Percentiles rank a stretch among this genome's conserved stretches.
phyloP scores from a whole-genome alignment of 257 asterid species.

The Salvia miltiorrhiza region DNA sequence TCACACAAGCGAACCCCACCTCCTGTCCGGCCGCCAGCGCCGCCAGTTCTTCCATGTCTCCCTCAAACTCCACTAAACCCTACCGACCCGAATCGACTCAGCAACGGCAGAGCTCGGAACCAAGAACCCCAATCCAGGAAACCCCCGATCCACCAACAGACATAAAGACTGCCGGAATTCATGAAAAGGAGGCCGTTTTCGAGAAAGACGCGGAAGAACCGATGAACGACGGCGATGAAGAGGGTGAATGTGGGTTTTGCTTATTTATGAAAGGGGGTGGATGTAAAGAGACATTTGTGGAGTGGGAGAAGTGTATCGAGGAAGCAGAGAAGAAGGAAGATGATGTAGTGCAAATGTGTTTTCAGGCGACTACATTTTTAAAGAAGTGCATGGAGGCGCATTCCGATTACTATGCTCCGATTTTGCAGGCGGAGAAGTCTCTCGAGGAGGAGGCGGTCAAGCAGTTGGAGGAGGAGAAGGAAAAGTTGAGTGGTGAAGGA shows the following conservation, averaged over 20 bases:
- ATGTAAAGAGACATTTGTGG: slow-evolving; percentile 55
- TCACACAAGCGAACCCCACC: slow-evolving; percentile 33
- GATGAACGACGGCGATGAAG: slow-evolving; percentile 25
- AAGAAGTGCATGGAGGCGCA: slow-evolving; percentile 81
- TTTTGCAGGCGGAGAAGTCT: slow-evolving; percentile 64
- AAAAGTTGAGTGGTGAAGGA: slow-evolving; percentile 15
- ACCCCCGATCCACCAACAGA: slow-evolving; percentile 29
- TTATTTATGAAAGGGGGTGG: slow-evolving; percentile 86
- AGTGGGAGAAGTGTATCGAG: slow-evolving; percentile 75
- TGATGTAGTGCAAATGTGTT: slow-evolving; percentile 65
- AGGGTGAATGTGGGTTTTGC: slow-evolving; percentile 82
- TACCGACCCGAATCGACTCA: slow-evolving; percentile 18
- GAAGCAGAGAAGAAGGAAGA: slow-evolving; percentile 61
- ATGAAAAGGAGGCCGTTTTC: neutral
- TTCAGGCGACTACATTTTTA: slow-evolving; percentile 45
- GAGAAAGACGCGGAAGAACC: slow-evolving; percentile 1
- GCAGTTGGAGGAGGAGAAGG: slow-evolving; percentile 45
- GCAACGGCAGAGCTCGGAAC: slow-evolving; percentile 13
- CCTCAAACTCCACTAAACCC: slow-evolving; percentile 26
- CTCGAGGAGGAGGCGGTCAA: slow-evolving; percentile 52
- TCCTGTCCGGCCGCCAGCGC: slow-evolving; percentile 16
- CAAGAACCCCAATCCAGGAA: slow-evolving; percentile 20
- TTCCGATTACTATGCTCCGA: slow-evolving; percentile 64
- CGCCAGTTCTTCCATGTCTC: slow-evolving; percentile 35
- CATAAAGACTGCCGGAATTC: slow-evolving; percentile 14